Percentiles rank a stretch among this genome's conserved stretches.
These are phyloP conservation scores for Huntiella moniliformis DNA, from an alignment of 2,329 filamentous ascomycete species.

Conservation along the genomic window DNA sequence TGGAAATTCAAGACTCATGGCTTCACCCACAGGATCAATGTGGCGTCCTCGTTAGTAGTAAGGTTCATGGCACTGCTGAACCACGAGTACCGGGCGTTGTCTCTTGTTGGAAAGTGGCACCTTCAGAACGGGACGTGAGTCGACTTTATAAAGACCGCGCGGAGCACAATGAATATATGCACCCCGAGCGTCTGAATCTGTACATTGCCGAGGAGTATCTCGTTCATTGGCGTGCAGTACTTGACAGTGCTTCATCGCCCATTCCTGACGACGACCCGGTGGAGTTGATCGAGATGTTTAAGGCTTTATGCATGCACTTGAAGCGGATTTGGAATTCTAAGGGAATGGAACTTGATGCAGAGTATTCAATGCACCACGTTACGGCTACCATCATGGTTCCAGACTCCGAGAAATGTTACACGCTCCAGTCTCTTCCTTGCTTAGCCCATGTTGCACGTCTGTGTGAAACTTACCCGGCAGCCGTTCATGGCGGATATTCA, in stretches of 20 bases:
- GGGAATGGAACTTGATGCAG: background rate
- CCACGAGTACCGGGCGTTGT: background rate
- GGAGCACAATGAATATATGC: background rate
- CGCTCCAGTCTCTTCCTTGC: background rate
- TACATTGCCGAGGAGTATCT: background rate
- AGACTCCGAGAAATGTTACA: background rate
- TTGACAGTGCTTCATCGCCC: background rate
- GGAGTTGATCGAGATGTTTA: background rate
- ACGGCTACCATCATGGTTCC: background rate
- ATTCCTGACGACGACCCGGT: background rate
- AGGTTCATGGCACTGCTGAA: background rate
- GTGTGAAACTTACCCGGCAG: background rate
- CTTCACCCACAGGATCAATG: background rate
- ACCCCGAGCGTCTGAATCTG: background rate
- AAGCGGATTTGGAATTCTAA: background rate
- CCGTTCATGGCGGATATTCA: background rate
- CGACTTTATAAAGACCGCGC: background rate
- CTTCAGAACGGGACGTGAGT: background rate
- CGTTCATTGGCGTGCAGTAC: background rate
- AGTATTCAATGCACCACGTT: background rate
- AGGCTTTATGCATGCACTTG: background rate
- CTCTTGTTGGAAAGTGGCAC: background rate
- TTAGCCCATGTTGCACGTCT: background rate
- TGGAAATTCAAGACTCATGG: conserved; percentile 2
- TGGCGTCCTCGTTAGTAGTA: background rate